These are phyloP conservation scores for Rhodocollybia butyracea DNA, from an alignment of 768 basidiomycete genomes.

Conservation along the genomic window DNA sequence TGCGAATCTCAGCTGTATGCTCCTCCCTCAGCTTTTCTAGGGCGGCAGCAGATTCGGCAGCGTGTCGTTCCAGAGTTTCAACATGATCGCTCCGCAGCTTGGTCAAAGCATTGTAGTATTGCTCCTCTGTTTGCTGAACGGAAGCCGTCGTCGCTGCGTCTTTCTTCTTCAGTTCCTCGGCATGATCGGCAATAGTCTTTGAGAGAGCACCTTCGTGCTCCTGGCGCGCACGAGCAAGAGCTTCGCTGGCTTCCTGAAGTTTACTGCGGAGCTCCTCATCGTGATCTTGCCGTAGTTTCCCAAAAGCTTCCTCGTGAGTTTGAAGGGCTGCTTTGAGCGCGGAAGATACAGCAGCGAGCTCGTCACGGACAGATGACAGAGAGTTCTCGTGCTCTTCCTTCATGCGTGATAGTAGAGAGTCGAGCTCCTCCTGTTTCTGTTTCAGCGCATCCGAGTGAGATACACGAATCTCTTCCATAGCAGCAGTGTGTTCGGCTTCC, in stretches of 20 bases:
- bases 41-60: conserved; percentile 54
- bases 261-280: conserved; percentile 50
- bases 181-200: conserved; percentile 51
- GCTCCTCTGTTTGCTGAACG: conserved; percentile 70
- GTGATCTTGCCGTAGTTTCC: conserved; percentile 52
- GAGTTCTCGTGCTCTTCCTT: conserved; percentile 47
- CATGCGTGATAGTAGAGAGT: conserved; percentile 38
- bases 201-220: conserved; percentile 53
- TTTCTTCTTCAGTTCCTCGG: conserved; percentile 53
- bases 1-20: conserved; percentile 68
- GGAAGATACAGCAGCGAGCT: conserved; percentile 40
- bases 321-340: conserved; percentile 46
- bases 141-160: conserved; percentile 54
- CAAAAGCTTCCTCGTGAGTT: conserved; percentile 60
- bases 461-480: conserved; percentile 47
- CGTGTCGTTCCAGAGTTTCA: conserved; percentile 58
- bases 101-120: conserved; percentile 78
- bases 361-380: conserved; percentile 34
- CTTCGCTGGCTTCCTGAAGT: conserved; percentile 50
- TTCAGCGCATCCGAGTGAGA: conserved; percentile 44
- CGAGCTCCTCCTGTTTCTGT: conserved; percentile 38
- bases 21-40: conserved; percentile 76
- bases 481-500: conserved; percentile 45
- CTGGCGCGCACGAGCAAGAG: conserved; percentile 43
- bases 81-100: conserved; percentile 74